Evolutionary conservation across 2,329 filamentous ascomycete species (phyloP).

Genomic region (Beauveria pseudobassiana): DNA sequence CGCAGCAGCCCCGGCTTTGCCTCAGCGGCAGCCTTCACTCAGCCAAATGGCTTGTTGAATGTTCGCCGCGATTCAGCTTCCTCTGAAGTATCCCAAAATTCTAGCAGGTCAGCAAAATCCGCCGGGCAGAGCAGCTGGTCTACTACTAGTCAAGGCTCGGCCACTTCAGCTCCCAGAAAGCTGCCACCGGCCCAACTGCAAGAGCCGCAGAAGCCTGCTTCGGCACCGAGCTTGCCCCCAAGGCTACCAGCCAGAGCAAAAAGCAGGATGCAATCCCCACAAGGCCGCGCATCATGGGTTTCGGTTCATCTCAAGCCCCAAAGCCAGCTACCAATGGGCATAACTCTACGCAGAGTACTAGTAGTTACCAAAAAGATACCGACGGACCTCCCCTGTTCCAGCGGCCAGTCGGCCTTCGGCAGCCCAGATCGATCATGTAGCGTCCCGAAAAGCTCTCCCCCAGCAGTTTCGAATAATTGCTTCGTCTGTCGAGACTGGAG

Average conservation of each 20-base stretch:
- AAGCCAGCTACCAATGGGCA: constrained; percentile 1
- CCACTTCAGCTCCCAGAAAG: constrained; percentile 36
- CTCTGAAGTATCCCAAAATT: constrained; percentile 49
- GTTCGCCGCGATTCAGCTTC: constrained; percentile 48
- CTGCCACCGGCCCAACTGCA: constrained; percentile 39
- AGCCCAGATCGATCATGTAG: constrained; percentile 41
- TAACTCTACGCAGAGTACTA: neutral
- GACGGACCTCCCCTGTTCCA: constrained; percentile 31
- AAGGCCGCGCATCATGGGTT: constrained; percentile 10
- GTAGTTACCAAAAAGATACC: constrained; percentile 8
- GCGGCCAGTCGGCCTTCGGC: constrained; percentile 43
- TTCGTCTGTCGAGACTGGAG: constrained; percentile 85
- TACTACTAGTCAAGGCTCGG: constrained; percentile 39
- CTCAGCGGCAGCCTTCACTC: constrained; percentile 42
- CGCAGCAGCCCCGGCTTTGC: constrained; percentile 39
- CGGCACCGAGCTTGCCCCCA: constrained; percentile 38
- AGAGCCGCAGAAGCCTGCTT: neutral
- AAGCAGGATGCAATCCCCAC: neutral
- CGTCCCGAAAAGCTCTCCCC: constrained; percentile 23
- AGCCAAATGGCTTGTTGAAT: constrained; percentile 28
- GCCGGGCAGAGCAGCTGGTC: constrained; percentile 38
- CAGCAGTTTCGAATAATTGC: constrained; percentile 42
- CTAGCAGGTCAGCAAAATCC: constrained; percentile 46
- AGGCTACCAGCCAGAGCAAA: constrained; percentile 36
- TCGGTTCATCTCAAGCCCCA: constrained; percentile 12